Percentiles rank a stretch among this genome's conserved stretches.
Conservation (phyloP, 768 basidiomycete genomes). For the Suillus ampliporus region DNA sequence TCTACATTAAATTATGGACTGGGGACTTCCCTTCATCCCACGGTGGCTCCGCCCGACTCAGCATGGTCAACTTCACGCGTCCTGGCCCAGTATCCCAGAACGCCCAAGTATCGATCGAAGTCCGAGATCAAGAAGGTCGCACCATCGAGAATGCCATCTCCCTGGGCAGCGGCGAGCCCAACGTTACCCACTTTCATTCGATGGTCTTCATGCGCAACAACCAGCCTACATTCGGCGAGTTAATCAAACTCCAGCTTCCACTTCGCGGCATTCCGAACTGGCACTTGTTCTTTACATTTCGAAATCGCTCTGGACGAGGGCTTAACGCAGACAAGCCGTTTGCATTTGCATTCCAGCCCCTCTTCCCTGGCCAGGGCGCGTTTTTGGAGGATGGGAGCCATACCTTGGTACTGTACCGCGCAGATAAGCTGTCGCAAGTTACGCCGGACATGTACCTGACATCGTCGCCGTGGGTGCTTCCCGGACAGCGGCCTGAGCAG, state of each 20-base stretch:
- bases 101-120: constrained; percentile 91
- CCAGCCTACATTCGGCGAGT: constrained; percentile 91
- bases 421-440: constrained; percentile 70
- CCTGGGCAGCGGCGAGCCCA: constrained; percentile 85
- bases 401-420: constrained; percentile 80
- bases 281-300: constrained; percentile 95
- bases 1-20: constrained; percentile 96
- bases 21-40: constrained; percentile 79
- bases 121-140: constrained; percentile 73
- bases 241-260: constrained; percentile 86
- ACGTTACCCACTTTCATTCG: constrained; percentile 82
- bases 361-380: constrained; percentile 75
- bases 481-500: constrained; percentile 66
- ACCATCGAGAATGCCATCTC: constrained; percentile 75
- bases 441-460: constrained; percentile 74
- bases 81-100: constrained; percentile 57
- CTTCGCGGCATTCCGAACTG: constrained; percentile 70
- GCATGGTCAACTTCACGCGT: constrained; percentile 63
- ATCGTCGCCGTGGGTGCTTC: constrained; percentile 63
- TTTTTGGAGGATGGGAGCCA: constrained; percentile 93
- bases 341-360: constrained; percentile 90
- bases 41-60: constrained; percentile 56
- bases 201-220: constrained; percentile 90
- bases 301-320: constrained; percentile 65
- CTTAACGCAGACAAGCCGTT: constrained; percentile 73